These are phyloP conservation scores for Metschnikowia gelsemii DNA, from an alignment of 805 yeast genomes.

Conservation along the genomic window DNA sequence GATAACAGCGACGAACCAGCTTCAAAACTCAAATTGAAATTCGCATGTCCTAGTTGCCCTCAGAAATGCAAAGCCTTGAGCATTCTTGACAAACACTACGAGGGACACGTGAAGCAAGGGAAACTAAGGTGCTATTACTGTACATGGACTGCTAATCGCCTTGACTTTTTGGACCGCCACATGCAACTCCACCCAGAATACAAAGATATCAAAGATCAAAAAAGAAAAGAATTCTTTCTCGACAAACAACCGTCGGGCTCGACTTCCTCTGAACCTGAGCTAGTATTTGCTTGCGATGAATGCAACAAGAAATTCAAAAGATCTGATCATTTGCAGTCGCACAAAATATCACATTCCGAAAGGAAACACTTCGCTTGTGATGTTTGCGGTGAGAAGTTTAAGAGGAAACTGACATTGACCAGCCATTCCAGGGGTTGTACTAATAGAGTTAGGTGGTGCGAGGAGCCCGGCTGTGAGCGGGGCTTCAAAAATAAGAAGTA, in stretches of 20 bases:
- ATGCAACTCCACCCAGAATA: conserved; percentile 3
- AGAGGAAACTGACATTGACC: conserved; percentile 1
- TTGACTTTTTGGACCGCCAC: conserved; percentile 3
- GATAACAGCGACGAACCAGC: too few species aligned
- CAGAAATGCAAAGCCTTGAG: not conserved
- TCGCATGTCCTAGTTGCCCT: too few species aligned
- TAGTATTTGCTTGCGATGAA: not conserved
- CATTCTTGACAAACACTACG: conserved; percentile 1
- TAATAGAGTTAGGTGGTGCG: not conserved
- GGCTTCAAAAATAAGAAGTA: not conserved
- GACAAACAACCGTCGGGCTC: not conserved
- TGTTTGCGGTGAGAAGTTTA: conserved; percentile 1
- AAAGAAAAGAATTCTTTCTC: not conserved
- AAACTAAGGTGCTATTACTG: conserved; percentile 4
- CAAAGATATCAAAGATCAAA: not conserved
- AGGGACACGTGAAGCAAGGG: not conserved
- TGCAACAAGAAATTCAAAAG: conserved; percentile 2
- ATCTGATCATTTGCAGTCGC: conserved; percentile 3
- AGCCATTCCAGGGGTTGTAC: not conserved
- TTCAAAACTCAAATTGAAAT: too few species aligned
- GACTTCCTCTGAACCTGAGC: not conserved
- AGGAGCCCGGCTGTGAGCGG: not conserved
- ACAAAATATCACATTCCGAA: conserved; percentile 1
- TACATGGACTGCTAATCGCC: conserved; percentile 4
- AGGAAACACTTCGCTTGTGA: not conserved